A percentile compares a stretch with the other conserved stretches of the same genome.
Conservation (phyloP, 805 yeast species). For the Cyberlindnera maritima region DNA sequence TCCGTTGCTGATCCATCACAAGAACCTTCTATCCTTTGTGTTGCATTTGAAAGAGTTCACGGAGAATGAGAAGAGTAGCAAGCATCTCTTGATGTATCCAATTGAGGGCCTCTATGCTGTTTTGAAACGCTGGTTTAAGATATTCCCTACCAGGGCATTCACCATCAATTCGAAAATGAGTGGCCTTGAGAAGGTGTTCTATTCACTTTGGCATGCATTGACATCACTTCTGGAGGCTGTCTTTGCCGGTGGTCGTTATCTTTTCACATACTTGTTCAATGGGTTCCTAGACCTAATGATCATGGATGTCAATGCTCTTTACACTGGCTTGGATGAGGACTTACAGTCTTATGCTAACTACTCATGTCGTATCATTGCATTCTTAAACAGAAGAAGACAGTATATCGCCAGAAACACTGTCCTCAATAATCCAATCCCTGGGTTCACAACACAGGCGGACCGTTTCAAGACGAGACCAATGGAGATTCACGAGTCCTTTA, state of each 20-base stretch:
- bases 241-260: slow-evolving; percentile 18
- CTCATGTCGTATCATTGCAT: slow-evolving; percentile 21
- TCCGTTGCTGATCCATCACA: slow-evolving; percentile 6
- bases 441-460: slow-evolving; percentile 11
- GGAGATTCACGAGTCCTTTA: slow-evolving; percentile 21
- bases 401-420: slow-evolving; percentile 20
- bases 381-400: slow-evolving; percentile 17
- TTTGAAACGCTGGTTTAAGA: slow-evolving; percentile 16
- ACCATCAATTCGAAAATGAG: slow-evolving; percentile 13
- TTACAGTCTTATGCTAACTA: slow-evolving; percentile 18
- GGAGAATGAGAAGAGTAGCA: slow-evolving; percentile 6
- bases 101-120: slow-evolving; percentile 14
- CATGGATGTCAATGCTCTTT: slow-evolving; percentile 11
- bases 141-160: slow-evolving; percentile 18
- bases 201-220: slow-evolving; percentile 19
- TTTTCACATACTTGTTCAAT: slow-evolving; percentile 21
- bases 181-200: slow-evolving; percentile 16
- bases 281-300: slow-evolving; percentile 18
- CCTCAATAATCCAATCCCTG: slow-evolving; percentile 24
- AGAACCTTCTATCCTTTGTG: slow-evolving; percentile 8
- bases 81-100: slow-evolving; percentile 21
- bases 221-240: slow-evolving; percentile 16
- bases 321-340: slow-evolving; percentile 8
- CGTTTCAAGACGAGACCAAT: slow-evolving; percentile 20
- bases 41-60: slow-evolving; percentile 9